Conservation (phyloP, 257 asterid species). For the Fraxinus cuspidata region DNA sequence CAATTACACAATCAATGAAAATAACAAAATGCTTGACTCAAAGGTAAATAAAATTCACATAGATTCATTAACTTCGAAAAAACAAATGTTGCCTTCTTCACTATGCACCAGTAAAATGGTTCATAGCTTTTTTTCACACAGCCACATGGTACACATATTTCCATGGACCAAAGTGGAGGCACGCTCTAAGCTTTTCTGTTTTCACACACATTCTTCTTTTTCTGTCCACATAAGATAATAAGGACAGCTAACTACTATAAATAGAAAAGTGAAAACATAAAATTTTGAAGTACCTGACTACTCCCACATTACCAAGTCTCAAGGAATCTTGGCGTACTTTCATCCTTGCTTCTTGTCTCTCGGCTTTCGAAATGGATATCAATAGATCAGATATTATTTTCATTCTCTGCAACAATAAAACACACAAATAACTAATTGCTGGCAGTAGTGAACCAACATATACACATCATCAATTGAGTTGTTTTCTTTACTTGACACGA, state of each 20-base stretch:
- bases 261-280: constrained; percentile 3
- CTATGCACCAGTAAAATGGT: neutral
- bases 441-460: constrained; percentile 25
- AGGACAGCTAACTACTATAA: neutral
- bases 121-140: neutral
- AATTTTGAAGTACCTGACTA: constrained; percentile 60
- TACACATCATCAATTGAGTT: constrained; percentile 11
- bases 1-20: neutral
- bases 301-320: constrained; percentile 95
- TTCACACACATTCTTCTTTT: neutral
- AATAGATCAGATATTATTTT: constrained; percentile 84
- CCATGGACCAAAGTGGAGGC: neutral
- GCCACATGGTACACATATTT: neutral
- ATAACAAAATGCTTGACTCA: neutral
- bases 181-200: neutral
- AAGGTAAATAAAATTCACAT: neutral
- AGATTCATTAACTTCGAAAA: neutral
- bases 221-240: neutral
- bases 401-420: constrained; percentile 64
- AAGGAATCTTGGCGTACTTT: constrained; percentile 89
- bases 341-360: constrained; percentile 96
- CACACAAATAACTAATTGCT: constrained; percentile 22
- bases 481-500: neutral
- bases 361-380: constrained; percentile 93
- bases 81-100: neutral